Evolutionary conservation across 805 yeast genomes (phyloP), one percentile per base, ranked within the genome.

Genomic region (Yueomyces sp.): DNA sequence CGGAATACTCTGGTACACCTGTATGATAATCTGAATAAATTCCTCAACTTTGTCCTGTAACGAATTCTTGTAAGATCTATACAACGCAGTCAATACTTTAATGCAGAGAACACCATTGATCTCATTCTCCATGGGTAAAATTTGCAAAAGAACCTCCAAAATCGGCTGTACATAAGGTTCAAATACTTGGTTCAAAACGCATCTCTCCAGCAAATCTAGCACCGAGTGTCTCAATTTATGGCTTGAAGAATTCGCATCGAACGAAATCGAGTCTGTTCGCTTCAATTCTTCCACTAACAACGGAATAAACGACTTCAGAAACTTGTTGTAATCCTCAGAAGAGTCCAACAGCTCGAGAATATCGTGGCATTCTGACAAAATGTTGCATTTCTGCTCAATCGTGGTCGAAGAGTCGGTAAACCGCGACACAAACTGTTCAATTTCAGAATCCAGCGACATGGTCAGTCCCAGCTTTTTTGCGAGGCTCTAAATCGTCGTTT

Each of bases 81-180:
- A 95, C 40, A 90, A 65, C 31, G 82, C 75, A 19, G 96, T 85
- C 41, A 88, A 71, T 44, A 86, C 80, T 57, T 85, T 87, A 82
- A 92, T 78, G 60, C 94, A 82, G 42, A 86, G 69, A 1, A 87
- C 85, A 42, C 97, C 97, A 59, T 92, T 92, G 48, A 88, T 96
- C 61, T 94, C 99, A 59, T 92, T 92, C 56, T 94, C 99, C 12
- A 66, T 69, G 26, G 73, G 76, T 46, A 90, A 67, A 11, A 82
- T 65, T 27, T 67, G 60, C 52, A 79, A 76, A 43, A 90, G 64
- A 5, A 43, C 65, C 34, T 75, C 79, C 53, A 84, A 66, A 26
- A 86, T 70, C 36, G 69, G 69, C 33, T 65, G 64, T 1, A 88
- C 78, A 58, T 78, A 79, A 0, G 83, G 83, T 55, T 80, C 81